Conservation (phyloP, 1,284 basidiomycete species). For the Puccinia coronata region DNA sequence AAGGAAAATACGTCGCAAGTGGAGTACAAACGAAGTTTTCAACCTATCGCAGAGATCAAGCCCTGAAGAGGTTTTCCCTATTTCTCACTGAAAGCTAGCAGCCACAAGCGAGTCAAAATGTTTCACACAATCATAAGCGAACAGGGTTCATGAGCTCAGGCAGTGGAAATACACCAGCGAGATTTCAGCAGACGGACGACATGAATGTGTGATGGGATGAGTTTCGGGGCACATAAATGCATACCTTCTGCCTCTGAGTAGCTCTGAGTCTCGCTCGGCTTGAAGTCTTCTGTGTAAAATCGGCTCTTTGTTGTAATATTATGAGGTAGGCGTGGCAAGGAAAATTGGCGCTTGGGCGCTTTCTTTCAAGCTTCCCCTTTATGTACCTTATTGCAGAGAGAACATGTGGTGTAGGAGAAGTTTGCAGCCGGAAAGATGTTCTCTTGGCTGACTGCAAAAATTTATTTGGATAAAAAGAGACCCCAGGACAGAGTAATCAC, state of each 20-base stretch:
- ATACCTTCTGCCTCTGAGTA: background rate
- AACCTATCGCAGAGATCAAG: background rate
- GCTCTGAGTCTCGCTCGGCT: background rate
- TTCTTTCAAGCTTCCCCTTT: background rate
- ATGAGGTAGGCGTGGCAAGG: background rate
- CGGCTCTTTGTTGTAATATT: background rate
- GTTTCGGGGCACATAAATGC: background rate
- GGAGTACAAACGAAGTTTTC: background rate
- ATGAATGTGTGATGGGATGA: background rate
- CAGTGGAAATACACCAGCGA: background rate
- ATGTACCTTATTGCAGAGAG: too few species aligned
- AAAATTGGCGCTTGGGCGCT: background rate
- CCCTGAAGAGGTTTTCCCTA: background rate
- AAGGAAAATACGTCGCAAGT: background rate
- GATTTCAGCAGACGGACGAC: background rate
- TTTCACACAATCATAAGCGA: background rate
- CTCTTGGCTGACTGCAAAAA: background rate
- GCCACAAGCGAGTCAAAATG: background rate
- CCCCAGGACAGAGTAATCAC: background rate
- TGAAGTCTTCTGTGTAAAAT: background rate
- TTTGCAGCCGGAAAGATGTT: background rate
- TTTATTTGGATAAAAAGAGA: background rate
- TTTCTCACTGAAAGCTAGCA: background rate
- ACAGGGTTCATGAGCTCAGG: conserved; percentile 1
- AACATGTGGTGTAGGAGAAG: background rate